Evolutionary conservation across 257 asterid species (phyloP).

Genomic region (Catharanthus roseus): DNA sequence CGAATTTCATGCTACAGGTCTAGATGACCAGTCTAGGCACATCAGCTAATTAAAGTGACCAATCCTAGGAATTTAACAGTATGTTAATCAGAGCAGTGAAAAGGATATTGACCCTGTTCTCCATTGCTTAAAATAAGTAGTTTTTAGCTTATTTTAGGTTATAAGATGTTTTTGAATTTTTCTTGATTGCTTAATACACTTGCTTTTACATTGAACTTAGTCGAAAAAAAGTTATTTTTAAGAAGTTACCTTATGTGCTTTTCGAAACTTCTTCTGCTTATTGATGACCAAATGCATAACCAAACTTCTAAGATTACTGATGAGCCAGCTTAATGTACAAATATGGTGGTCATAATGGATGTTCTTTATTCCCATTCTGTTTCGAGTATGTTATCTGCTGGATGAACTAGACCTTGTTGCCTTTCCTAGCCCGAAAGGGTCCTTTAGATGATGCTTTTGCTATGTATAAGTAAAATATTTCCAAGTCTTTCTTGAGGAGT

Average conservation of each 20-base stretch:
- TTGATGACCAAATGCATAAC: neutral
- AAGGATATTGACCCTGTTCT: too few species aligned
- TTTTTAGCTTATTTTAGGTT: too few species aligned
- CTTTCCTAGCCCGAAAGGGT: neutral
- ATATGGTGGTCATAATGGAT: neutral
- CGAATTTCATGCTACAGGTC: too few species aligned
- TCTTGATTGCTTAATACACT: too few species aligned
- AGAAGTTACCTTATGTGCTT: too few species aligned
- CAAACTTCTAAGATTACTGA: neutral
- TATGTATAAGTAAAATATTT: neutral
- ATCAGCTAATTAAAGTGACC: too few species aligned
- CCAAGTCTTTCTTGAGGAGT: neutral
- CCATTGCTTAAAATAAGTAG: too few species aligned
- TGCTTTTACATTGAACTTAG: neutral
- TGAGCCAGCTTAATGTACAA: neutral
- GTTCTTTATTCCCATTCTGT: neutral
- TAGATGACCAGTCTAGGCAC: too few species aligned
- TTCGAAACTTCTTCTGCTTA: too few species aligned
- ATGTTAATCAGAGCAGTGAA: neutral
- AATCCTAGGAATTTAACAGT: too few species aligned
- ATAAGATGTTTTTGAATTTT: too few species aligned
- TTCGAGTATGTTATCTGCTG: neutral
- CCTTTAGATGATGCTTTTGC: neutral
- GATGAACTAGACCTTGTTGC: neutral
- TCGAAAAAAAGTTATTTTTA: too few species aligned